Base-by-base conservation (phyloP, 2,329 filamentous ascomycete species). In the Epichloe aotearoae region DNA sequence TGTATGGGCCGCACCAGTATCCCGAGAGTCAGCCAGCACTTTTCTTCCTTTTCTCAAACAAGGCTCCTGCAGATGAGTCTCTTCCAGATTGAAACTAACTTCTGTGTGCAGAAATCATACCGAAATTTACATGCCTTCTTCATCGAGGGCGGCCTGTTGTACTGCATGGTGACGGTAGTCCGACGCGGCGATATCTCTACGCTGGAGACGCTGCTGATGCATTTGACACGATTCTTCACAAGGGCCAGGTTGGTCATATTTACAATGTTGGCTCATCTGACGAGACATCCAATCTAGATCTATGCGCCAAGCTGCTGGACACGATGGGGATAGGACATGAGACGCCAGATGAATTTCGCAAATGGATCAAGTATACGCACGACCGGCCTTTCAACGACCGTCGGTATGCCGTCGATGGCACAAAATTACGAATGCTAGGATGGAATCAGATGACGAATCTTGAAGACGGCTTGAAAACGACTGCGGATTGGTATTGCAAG, bases 1-100 rank as follows among this genome's bases (percentile, higher is more conserved):
- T 91, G 33, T 93, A 90, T 60, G 87, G 87, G 0, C 87, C 87
- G 20, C 85, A 90, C 62, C 86, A 91, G 63, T 89, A 84, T 63
- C 86, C 86, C 0, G 86, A 90, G 69, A 89, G 86, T 89, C 69
- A 66, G 83, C 60, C 17, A 12, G 14, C 26, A n/a, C 20, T 23
- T 12, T 14, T 26, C 17, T 46, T 23, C 12, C 19, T 11, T 8
- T 23, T 33, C 2, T 17, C 15, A 33, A n/a, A 20, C 17, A 8
- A 20, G 17, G 11, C 17, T 19, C 20, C 4, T 14, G 3, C 40
- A 7, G 30, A 30, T 30, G 30, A 30, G 30, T 30, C 11, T 15
- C 14, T 12, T 15, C 5, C 6, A 34, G n/a, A 41, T 15, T 5
- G 23, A 11, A 26, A 33, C 19, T 37, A 34, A 50, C 41, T n/a